phyloP scores from a whole-genome alignment of 2,329 filamentous ascomycete genomes.

The Ophiostoma sp. region DNA sequence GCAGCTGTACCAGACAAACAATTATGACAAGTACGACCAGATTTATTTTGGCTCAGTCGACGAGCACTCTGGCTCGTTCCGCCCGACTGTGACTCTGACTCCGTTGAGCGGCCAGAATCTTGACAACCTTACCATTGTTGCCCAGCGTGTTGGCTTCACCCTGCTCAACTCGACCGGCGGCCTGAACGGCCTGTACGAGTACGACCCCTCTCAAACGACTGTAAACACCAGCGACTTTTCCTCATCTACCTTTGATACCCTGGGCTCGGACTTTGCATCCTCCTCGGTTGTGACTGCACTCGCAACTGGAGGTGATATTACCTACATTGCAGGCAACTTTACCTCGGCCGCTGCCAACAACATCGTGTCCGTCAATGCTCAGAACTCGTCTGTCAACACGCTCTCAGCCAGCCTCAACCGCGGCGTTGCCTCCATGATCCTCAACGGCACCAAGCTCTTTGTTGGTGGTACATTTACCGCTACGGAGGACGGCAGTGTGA shows the following conservation, averaged over 20 bases:
- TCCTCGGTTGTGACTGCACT: slow-evolving; percentile 67
- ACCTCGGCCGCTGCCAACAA: slow-evolving; percentile 63
- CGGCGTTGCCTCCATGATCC: slow-evolving; percentile 65
- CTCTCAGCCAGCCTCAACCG: slow-evolving; percentile 72
- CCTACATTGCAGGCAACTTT: slow-evolving; percentile 83
- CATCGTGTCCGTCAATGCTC: slow-evolving; percentile 66
- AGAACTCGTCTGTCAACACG: slow-evolving; percentile 56
- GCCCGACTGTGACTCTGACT: slow-evolving; percentile 71
- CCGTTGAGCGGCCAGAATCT: slow-evolving; percentile 60
- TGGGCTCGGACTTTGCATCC: slow-evolving; percentile 63
- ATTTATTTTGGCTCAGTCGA: slow-evolving; percentile 85
- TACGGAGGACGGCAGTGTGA: slow-evolving; percentile 55
- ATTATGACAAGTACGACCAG: slow-evolving; percentile 94
- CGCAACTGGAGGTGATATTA: slow-evolving; percentile 56
- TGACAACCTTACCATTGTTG: slow-evolving; percentile 70
- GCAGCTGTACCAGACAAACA: slow-evolving; percentile 77
- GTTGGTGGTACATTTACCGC: slow-evolving; percentile 81
- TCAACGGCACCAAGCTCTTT: slow-evolving; percentile 63
- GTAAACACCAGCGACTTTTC: slow-evolving; percentile 59
- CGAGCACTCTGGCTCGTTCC: slow-evolving; percentile 65
- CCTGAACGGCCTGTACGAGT: slow-evolving; percentile 87
- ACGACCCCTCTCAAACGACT: slow-evolving; percentile 59
- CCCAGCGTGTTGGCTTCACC: slow-evolving; percentile 76
- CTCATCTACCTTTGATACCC: slow-evolving; percentile 68
- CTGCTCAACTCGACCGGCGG: slow-evolving; percentile 69